These are phyloP conservation scores for Wallacemonas collosoma DNA, from an alignment of 208 protist genomes.

Conservation along the genomic window DNA sequence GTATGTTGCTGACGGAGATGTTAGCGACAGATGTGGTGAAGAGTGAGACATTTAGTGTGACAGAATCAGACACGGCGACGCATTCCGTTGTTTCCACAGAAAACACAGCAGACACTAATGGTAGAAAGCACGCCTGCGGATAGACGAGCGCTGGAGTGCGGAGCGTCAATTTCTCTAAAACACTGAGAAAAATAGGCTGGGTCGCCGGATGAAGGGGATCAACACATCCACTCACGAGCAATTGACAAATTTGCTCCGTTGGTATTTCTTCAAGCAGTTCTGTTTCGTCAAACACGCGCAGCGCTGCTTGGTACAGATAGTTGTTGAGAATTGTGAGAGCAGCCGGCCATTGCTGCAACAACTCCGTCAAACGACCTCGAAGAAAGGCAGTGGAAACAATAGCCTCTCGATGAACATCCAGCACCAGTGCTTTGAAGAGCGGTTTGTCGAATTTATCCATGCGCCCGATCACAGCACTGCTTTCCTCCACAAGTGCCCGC, in stretches of 20 bases:
- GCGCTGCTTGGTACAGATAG: constrained; percentile 20
- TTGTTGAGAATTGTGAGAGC: constrained; percentile 21
- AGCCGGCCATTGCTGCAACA: constrained; percentile 18
- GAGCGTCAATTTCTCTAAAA: constrained; percentile 13
- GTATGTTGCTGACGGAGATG: constrained; percentile 18
- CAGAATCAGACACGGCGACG: constrained; percentile 21
- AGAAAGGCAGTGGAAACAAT: constrained; percentile 26
- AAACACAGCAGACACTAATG: constrained; percentile 31
- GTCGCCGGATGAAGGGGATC: constrained; percentile 21
- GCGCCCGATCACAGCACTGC: not conserved
- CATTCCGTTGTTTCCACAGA: constrained; percentile 20
- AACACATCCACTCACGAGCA: constrained; percentile 38
- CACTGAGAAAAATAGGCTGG: constrained; percentile 19
- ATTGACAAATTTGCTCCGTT: constrained; percentile 4
- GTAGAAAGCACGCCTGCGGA: constrained; percentile 30
- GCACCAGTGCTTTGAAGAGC: not conserved
- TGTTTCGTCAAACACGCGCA: constrained; percentile 2
- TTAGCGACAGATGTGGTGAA: constrained; percentile 30
- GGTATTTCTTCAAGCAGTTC: constrained; percentile 1
- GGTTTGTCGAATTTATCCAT: not conserved
- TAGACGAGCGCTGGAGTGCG: constrained; percentile 27
- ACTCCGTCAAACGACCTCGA: constrained; percentile 15
- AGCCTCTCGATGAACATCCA: constrained; percentile 15
- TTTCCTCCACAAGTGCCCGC: constrained; percentile 21
- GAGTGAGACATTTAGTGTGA: constrained; percentile 23